Percentiles rank a stretch among this genome's conserved stretches.
Evolutionary conservation across 805 yeast genomes (phyloP).

Genomic region (Debaryomyces castellii): DNA sequence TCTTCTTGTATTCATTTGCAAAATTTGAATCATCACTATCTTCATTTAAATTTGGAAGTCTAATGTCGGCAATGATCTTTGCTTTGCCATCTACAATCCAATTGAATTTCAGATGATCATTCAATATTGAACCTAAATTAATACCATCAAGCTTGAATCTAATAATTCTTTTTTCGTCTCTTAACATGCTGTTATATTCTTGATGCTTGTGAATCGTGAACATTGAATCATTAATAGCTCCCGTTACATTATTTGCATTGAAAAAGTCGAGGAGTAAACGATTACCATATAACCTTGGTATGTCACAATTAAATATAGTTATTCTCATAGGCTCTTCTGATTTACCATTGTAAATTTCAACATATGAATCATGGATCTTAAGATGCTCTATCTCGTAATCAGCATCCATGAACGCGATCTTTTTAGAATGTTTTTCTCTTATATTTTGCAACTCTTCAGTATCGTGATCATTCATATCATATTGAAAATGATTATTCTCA

Average conservation of each 20-base stretch:
- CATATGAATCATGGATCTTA: constrained; percentile 51
- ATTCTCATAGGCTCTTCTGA: constrained; percentile 41
- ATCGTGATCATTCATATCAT: constrained; percentile 29
- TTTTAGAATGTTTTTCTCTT: constrained; percentile 1
- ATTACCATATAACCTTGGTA: constrained; percentile 58
- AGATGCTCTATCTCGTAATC: constrained; percentile 36
- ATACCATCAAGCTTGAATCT: constrained; percentile 43
- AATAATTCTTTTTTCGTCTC: constrained; percentile 23
- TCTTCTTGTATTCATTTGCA: constrained; percentile 18
- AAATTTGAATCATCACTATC: constrained; percentile 15
- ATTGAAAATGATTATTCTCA: constrained; percentile 31
- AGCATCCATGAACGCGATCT: constrained; percentile 22
- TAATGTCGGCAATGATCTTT: constrained; percentile 69
- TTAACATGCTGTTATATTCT: constrained; percentile 36
- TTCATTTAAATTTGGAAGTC: constrained; percentile 56
- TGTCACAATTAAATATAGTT: constrained; percentile 62
- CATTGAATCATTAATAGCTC: constrained; percentile 71
- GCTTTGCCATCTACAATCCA: constrained; percentile 75
- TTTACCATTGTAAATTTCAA: constrained; percentile 35
- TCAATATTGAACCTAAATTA: constrained; percentile 31
- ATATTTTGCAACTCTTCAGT: constrained; percentile 13
- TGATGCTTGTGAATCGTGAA: constrained; percentile 78
- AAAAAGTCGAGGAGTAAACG: constrained; percentile 65
- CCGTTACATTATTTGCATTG: constrained; percentile 69
- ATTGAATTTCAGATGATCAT: constrained; percentile 50